Conservation (phyloP, 2,329 filamentous ascomycete species). For the Dendrostoma leiphaemia region DNA sequence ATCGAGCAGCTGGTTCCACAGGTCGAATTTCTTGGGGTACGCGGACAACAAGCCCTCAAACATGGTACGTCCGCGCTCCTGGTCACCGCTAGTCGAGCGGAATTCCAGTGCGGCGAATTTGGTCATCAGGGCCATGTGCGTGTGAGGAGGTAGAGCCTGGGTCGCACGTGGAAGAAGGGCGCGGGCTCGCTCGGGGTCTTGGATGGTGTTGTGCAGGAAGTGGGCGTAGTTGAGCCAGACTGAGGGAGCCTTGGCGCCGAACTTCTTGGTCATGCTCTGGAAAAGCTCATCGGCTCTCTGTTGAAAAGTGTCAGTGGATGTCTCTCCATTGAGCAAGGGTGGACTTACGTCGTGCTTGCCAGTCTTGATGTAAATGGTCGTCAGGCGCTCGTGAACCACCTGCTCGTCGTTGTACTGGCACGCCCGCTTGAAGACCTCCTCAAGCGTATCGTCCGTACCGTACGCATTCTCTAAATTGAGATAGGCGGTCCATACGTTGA, state of each 20-base stretch:
- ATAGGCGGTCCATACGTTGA: conserved; percentile 92
- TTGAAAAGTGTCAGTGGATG: conserved; percentile 14
- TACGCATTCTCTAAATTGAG: conserved; percentile 94
- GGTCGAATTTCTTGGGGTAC: conserved; percentile 84
- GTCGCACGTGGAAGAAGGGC: conserved; percentile 78
- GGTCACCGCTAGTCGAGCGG: conserved; percentile 74
- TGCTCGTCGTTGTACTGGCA: conserved; percentile 92
- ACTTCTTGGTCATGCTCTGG: conserved; percentile 83
- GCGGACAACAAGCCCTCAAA: conserved; percentile 84
- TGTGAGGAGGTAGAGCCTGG: conserved; percentile 71
- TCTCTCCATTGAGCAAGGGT: background rate
- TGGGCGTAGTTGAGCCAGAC: conserved; percentile 95
- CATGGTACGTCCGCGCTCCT: conserved; percentile 89
- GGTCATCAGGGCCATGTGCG: conserved; percentile 68
- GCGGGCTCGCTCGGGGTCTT: conserved; percentile 70
- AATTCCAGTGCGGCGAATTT: conserved; percentile 94
- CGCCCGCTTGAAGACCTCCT: conserved; percentile 85
- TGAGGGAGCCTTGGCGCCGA: conserved; percentile 72
- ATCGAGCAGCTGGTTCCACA: conserved; percentile 91
- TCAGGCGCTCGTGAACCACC: conserved; percentile 83
- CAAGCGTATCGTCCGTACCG: conserved; percentile 76
- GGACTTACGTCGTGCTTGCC: conserved; percentile 74
- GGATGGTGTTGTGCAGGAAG: conserved; percentile 77
- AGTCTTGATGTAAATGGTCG: conserved; percentile 93
- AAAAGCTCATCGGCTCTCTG: conserved; percentile 89